Base-by-base conservation (phyloP, 768 basidiomycete genomes). In the Cubamyces lactineus region DNA sequence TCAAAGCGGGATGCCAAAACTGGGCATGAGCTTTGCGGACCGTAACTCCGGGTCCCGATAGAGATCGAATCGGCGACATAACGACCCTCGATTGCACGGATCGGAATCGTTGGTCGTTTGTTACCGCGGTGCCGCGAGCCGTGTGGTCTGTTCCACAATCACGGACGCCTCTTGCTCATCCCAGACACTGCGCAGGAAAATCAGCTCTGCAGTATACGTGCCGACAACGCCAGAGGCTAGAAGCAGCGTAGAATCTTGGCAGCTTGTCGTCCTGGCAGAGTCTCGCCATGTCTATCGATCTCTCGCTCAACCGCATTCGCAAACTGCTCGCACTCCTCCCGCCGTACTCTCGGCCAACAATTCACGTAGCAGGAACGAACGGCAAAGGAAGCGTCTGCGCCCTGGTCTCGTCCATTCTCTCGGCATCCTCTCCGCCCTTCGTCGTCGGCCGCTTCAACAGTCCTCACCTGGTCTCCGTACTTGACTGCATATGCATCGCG, bases 341-440 rank as follows among this genome's bases (percentile, higher is more conserved):
- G 0, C 75, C 79, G 0, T 89, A 91, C 69, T 84, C 80, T 0
- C 82, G 92, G 2, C 96, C 94, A 0, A 93, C 94, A 0, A 79
- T 92, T 39, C 97, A 99, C 70, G 82, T 98, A 59, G 87, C 94
- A 8, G 97, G 97, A 0, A 99, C 97, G 0, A 98, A 99, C 75
- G 96, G 96, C 9, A 99, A 98, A 74, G 97, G 97, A 39, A 96
- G 92, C 67, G 93, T 96, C 13, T 87, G 94, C 0, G 88, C 89
- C 5, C 78, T 94, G 39, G 73, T 97, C 12, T 85, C 92, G 0
- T 92, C 92, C 45, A 89, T 93, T 67, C 76, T 98, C 8, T 70
- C 72, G 5, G 74, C 80, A 5, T 80, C 87, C 6, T 74, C 78
- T 0, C 77, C 87, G n/a, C 74, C 79, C 0, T 78, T 90, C 54